Evolutionary conservation across 2,329 filamentous ascomycete species (phyloP).

Genomic region (Aspergillus sp.): DNA sequence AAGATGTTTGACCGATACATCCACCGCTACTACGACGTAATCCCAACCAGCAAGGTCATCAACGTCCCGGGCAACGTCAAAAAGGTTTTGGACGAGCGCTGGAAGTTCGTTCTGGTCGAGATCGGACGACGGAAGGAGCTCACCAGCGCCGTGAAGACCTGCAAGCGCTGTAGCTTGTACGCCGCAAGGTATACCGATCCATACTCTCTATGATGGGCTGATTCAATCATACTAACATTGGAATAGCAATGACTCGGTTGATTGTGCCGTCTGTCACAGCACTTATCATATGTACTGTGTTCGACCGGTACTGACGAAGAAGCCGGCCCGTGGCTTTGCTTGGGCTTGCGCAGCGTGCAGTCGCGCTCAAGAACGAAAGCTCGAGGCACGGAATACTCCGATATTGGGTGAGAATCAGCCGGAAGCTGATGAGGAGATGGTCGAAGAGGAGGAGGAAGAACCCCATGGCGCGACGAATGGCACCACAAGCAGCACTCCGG

Average conservation of each 20-base stretch:
- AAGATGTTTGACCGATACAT: conserved; percentile 98
- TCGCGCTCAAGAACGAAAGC: conserved; percentile 87
- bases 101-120: conserved; percentile 95
- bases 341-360: conserved; percentile 98
- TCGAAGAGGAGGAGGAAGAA: conserved; percentile 77
- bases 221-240: conserved; percentile 18
- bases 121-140: conserved; percentile 91
- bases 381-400: conserved; percentile 87
- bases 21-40: conserved; percentile 94
- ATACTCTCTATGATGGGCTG: background rate
- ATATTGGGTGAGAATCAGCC: conserved; percentile 59
- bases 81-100: conserved; percentile 90
- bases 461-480: conserved; percentile 53
- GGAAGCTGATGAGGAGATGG: conserved; percentile 65
- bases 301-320: conserved; percentile 85
- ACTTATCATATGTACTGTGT: conserved; percentile 99
- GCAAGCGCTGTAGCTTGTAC: conserved; percentile 88
- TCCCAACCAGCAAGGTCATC: conserved; percentile 87
- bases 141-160: conserved; percentile 92
- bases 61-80: conserved; percentile 96
- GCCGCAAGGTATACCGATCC: conserved; percentile 71
- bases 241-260: conserved; percentile 83
- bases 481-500: conserved; percentile 66
- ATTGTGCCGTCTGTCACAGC: conserved; percentile 90
- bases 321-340: conserved; percentile 93